Percentiles rank a stretch among this genome's conserved stretches.
Evolutionary conservation across 2,329 filamentous ascomycete species (phyloP).

Genomic region (Fusarium torreyae): DNA sequence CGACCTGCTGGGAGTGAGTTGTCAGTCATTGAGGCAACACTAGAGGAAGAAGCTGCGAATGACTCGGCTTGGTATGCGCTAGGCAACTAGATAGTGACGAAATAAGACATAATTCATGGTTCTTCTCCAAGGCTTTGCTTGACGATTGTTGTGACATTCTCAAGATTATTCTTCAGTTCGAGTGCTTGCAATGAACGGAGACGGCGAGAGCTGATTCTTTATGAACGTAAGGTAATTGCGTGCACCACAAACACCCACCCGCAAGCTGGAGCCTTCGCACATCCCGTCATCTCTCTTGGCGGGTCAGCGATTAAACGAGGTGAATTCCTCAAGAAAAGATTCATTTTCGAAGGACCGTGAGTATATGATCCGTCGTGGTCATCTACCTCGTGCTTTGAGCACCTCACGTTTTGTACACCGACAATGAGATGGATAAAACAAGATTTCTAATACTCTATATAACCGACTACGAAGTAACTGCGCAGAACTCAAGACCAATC

Average conservation of each 20-base stretch:
- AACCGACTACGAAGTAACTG: too few species aligned
- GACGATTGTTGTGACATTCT: neutral
- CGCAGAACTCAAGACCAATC: slow-evolving; percentile 21
- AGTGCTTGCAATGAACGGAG: neutral
- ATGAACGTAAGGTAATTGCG: neutral
- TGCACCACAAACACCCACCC: too few species aligned
- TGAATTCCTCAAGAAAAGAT: neutral
- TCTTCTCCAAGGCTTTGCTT: fast-evolving
- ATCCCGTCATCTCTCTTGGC: too few species aligned
- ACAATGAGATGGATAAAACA: neutral
- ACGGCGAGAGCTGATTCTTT: neutral
- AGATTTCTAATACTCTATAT: neutral
- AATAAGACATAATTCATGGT: fast-evolving
- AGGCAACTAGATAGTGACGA: neutral
- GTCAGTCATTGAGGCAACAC: slow-evolving; percentile 26
- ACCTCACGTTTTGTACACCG: fast-evolving
- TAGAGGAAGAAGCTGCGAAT: neutral
- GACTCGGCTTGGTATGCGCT: neutral
- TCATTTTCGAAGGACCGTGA: too few species aligned
- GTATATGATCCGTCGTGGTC: neutral
- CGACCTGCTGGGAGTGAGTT: slow-evolving; percentile 33
- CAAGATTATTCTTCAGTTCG: neutral
- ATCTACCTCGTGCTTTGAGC: fast-evolving
- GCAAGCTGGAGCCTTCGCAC: too few species aligned
- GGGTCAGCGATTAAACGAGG: neutral